A percentile compares a stretch with the other conserved stretches of the same genome.
These are phyloP conservation scores for Aspergillus felis DNA, from an alignment of 2,329 filamentous ascomycete genomes.

Conservation along the genomic window DNA sequence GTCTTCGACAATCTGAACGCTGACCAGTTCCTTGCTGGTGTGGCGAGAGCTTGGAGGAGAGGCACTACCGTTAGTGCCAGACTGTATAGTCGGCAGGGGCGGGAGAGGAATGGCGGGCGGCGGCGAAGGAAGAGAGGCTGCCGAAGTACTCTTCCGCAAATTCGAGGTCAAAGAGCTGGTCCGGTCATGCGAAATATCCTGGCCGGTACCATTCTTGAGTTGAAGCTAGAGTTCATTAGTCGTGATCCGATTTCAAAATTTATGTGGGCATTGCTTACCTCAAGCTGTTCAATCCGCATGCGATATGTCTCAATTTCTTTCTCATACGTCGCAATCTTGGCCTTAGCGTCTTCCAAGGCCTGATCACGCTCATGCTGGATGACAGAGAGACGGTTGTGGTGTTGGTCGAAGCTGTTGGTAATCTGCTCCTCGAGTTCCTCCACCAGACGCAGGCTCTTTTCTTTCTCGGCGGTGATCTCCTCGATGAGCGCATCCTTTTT, in stretches of 20 bases:
- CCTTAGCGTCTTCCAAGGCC: conserved; percentile 74
- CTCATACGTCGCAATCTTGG: conserved; percentile 60
- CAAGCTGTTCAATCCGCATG: conserved; percentile 62
- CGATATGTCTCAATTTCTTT: conserved; percentile 60
- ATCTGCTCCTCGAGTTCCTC: conserved; percentile 97
- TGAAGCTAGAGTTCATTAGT: conserved; percentile 32
- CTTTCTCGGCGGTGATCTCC: conserved; percentile 62
- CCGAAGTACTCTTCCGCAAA: conserved; percentile 78
- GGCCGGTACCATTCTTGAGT: conserved; percentile 37
- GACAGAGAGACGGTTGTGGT: conserved; percentile 84
- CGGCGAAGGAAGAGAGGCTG: conserved; percentile 82
- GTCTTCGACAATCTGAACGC: conserved; percentile 84
- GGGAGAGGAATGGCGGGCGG: conserved; percentile 95
- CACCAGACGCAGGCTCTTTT: conserved; percentile 86
- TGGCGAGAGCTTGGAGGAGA: conserved; percentile 63
- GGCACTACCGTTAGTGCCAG: conserved; percentile 48
- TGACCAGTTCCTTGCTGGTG: conserved; percentile 73
- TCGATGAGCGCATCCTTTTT: conserved; percentile 46
- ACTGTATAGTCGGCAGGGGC: conserved; percentile 67
- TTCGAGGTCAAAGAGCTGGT: conserved; percentile 62
- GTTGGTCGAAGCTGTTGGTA: conserved; percentile 90
- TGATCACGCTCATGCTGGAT: conserved; percentile 69
- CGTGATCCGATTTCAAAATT: not conserved
- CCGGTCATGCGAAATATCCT: conserved; percentile 47
- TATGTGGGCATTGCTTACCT: conserved; percentile 54